Conservation (phyloP, 1,139 yeast species). For the Geotrichum fermentans region DNA sequence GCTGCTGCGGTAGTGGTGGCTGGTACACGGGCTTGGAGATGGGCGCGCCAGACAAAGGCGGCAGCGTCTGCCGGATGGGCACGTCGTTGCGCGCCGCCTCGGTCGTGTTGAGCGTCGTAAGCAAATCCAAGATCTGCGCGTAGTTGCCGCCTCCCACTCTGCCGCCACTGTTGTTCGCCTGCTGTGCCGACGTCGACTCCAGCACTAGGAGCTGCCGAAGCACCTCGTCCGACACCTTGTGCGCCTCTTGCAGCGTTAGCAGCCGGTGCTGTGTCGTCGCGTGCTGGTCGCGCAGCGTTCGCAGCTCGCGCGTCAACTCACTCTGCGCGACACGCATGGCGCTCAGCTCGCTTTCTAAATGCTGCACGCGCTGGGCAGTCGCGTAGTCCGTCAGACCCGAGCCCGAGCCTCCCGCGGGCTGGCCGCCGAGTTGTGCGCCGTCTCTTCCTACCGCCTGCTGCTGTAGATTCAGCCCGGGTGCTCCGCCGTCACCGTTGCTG, state of each 20-base stretch:
- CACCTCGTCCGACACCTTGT: conserved; percentile 16
- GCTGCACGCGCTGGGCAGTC: conserved; percentile 2
- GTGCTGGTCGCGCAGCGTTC: conserved; percentile 11
- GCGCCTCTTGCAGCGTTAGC: conserved; percentile 12
- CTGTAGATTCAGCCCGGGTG: conserved; percentile 21
- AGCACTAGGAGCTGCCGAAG: conserved; percentile 17
- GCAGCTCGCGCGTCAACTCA: conserved; percentile 10
- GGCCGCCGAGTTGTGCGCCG: conserved; percentile 17
- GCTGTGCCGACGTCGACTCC: conserved; percentile 1
- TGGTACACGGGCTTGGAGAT: no score
- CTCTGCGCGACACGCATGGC: conserved; percentile 8
- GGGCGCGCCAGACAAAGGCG: conserved; percentile 1
- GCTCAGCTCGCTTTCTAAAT: conserved; percentile 11
- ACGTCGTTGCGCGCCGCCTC: conserved; percentile 16
- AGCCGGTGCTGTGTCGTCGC: conserved; percentile 15
- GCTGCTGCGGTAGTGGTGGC: neutral
- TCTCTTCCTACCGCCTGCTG: conserved; percentile 22
- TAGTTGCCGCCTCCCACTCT: neutral
- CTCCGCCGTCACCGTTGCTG: conserved; percentile 15
- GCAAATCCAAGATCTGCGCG: conserved; percentile 10
- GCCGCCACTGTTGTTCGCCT: neutral
- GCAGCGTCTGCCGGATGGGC: conserved; percentile 7
- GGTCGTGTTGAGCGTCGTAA: conserved; percentile 12
- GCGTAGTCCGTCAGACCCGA: neutral
- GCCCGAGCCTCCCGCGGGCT: neutral